Base-by-base conservation (phyloP, 352 stramenopile genomes). In the Phytophthora agathidicida region DNA sequence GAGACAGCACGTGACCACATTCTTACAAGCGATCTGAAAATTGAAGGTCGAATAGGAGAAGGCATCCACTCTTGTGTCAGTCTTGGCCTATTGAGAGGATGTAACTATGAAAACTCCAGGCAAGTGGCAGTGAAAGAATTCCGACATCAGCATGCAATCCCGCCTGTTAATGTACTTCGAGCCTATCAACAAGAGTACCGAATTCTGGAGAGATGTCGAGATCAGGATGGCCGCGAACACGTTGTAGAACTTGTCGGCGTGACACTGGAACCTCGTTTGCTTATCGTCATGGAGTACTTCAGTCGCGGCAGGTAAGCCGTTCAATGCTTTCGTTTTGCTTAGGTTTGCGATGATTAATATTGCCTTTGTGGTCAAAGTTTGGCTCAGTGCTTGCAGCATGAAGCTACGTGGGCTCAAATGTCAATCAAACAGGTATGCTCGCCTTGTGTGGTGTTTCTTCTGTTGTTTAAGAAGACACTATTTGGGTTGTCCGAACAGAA, bases 101-200 rank as follows among this genome's bases (percentile, higher is more conserved):
- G 27, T 9, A 37, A 41, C 20, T 30, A 27, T 38, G 27, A 10
- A 9, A 42, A 28, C 9, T 22, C 7, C 6, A 27, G 22, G 4
- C 53, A 67, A 11, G 56, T 80, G 11, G 65, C 67, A 37, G 46
- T 75, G 30, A 80, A 80, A 58, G 67, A 77, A 26, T 80, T 80
- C 35, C 64, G 65, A 5, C 66, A 77, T 33, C 41, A 60, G 27
- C 51, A 72, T n/a, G 19, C 37, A 31, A 22, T 65, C 30, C 66
- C 71, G 16, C 67, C 68, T 13, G 64, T 66, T 28, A 72, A 60
- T 17, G 68, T 77, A 17, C 56, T 77, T 16, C 28, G 53, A 5
- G 67, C 59, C n/a, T 80, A 77, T 57, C 59, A 52, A 23, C 67
- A 61, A 46, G 71, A 80, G 20, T 74, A 71, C 39, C 51, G 62